These are phyloP conservation scores for Kluyveromyces siamensis DNA, from an alignment of 805 yeast genomes.

Conservation along the genomic window DNA sequence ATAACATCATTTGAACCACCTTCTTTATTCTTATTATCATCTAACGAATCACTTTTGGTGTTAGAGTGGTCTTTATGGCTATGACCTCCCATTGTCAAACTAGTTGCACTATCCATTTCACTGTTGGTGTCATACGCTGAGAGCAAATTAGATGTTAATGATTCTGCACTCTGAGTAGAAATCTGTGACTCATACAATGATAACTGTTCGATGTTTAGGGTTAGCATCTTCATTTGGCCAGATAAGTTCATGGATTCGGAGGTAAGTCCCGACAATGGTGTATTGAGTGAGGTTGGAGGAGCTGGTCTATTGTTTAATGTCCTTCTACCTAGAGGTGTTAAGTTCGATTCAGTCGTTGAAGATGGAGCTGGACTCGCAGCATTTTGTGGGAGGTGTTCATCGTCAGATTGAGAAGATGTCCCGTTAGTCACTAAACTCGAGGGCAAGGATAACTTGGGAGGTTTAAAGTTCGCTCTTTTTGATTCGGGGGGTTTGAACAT, in stretches of 20 bases:
- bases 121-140: conserved; percentile 16
- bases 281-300: conserved; percentile 20
- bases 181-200: background rate
- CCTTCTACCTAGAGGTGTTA: conserved; percentile 4
- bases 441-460: conserved; percentile 39
- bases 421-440: conserved; percentile 16
- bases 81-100: background rate
- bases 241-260: background rate
- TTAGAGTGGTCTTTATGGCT: background rate
- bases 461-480: conserved; percentile 29
- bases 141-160: conserved; percentile 18
- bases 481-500: conserved; percentile 36
- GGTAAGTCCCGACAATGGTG: background rate
- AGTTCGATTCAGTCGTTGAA: conserved; percentile 14
- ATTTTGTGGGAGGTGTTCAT: conserved; percentile 1
- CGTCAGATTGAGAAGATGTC: background rate
- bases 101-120: conserved; percentile 9
- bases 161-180: conserved; percentile 7
- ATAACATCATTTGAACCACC: background rate
- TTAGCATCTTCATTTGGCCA: background rate
- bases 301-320: conserved; percentile 21
- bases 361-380: background rate
- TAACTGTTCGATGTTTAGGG: background rate
- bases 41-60: background rate
- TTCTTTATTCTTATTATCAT: background rate